Percentiles rank a stretch among this genome's conserved stretches.
Evolutionary conservation across 352 stramenopile species (phyloP).

Genomic region (Phytophthora sansomeana): DNA sequence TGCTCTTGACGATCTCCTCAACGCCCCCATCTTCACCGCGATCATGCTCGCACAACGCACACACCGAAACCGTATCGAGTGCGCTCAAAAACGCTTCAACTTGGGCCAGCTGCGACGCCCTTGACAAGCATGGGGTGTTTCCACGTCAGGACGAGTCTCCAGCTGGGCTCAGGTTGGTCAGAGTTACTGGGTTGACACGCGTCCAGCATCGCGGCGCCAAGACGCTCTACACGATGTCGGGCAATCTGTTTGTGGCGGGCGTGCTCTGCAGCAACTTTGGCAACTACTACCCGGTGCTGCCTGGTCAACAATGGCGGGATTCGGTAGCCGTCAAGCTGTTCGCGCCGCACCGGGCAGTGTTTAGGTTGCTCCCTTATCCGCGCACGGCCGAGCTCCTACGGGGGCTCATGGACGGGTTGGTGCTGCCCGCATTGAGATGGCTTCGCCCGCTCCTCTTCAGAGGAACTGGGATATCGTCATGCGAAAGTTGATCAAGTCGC

Average conservation of each 20-base stretch:
- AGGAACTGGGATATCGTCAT: slow-evolving; percentile 10
- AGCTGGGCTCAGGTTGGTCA: slow-evolving; percentile 17
- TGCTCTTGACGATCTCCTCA: slow-evolving; percentile 44
- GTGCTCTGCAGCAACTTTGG: slow-evolving; percentile 84
- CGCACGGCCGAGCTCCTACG: slow-evolving; percentile 51
- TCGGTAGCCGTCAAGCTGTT: slow-evolving; percentile 60
- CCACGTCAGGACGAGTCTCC: background rate
- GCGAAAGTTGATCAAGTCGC: slow-evolving; percentile 4
- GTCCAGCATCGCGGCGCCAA: slow-evolving; percentile 42
- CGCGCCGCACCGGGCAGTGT: slow-evolving; percentile 52
- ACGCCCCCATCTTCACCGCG: slow-evolving; percentile 8
- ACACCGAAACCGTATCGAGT: slow-evolving; percentile 36
- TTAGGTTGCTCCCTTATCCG: slow-evolving; percentile 56
- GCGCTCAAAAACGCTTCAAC: slow-evolving; percentile 24
- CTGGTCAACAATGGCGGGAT: slow-evolving; percentile 43
- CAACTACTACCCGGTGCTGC: slow-evolving; percentile 63
- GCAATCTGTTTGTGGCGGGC: slow-evolving; percentile 72
- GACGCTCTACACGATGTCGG: slow-evolving; percentile 74
- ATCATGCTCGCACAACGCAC: slow-evolving; percentile 21
- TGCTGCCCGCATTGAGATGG: slow-evolving; percentile 55
- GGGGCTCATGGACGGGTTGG: slow-evolving; percentile 50
- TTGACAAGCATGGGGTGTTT: slow-evolving; percentile 5
- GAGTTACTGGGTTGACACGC: slow-evolving; percentile 39
- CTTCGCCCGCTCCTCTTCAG: slow-evolving; percentile 27
- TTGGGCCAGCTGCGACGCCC: background rate